phyloP scores from a whole-genome alignment of 352 stramenopile species.

The Phytophthora litchii region DNA sequence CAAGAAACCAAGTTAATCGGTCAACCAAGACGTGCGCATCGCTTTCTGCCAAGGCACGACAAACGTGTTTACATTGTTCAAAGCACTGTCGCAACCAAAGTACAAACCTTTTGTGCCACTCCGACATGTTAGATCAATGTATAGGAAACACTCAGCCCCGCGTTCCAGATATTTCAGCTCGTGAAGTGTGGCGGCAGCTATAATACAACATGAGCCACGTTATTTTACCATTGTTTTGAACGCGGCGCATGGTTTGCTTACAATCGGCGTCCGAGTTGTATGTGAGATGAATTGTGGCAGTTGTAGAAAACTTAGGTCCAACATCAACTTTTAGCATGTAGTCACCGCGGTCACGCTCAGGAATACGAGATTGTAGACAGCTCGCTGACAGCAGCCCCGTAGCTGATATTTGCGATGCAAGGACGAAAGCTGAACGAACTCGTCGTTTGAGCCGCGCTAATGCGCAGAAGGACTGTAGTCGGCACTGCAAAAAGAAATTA shows the following conservation, averaged over 20 bases:
- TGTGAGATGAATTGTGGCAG: slow-evolving; percentile 51
- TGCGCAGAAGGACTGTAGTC: slow-evolving; percentile 42
- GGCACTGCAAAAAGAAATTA: slow-evolving; percentile 35
- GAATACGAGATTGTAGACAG: slow-evolving; percentile 39
- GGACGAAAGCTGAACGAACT: slow-evolving; percentile 36
- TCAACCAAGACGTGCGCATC: slow-evolving; percentile 51
- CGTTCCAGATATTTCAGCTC: slow-evolving; percentile 77
- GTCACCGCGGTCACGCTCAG: slow-evolving; percentile 52
- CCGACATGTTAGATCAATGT: slow-evolving; percentile 61
- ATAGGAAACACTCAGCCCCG: slow-evolving; percentile 72
- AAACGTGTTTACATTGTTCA: not conserved
- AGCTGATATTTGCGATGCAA: slow-evolving; percentile 38
- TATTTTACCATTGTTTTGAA: not conserved
- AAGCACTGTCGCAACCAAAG: not conserved
- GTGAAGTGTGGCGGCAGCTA: slow-evolving; percentile 68
- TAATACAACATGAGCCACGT: slow-evolving; percentile 1
- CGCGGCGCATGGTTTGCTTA: slow-evolving; percentile 30
- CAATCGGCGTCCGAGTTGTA: slow-evolving; percentile 80
- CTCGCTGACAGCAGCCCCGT: slow-evolving; percentile 55
- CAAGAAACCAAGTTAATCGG: slow-evolving; percentile 58
- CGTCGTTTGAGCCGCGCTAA: slow-evolving; percentile 39
- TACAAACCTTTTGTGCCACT: slow-evolving; percentile 59
- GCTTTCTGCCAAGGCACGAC: slow-evolving; percentile 37
- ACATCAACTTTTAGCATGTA: slow-evolving; percentile 75
- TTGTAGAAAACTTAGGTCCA: slow-evolving; percentile 57